phyloP scores from a whole-genome alignment of 2,329 filamentous ascomycete species.

The Epicoccum sorghinum region DNA sequence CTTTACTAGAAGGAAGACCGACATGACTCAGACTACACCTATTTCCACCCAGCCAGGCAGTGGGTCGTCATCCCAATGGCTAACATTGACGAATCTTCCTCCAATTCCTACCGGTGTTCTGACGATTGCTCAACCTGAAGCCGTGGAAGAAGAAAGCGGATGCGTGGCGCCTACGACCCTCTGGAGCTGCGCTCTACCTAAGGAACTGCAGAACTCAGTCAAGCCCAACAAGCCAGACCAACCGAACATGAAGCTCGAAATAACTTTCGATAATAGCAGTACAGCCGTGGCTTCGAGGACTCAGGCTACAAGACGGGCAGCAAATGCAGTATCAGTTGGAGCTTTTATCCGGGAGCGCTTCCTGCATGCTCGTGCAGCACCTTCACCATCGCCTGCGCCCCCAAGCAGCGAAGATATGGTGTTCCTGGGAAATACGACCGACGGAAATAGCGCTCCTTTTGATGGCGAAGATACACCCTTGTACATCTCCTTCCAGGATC shows the following conservation, averaged over 20 bases:
- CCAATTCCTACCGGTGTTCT: conserved; percentile 84
- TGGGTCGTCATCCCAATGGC: conserved; percentile 61
- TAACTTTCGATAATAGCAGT: conserved; percentile 65
- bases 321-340: conserved; percentile 57
- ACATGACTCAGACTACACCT: conserved; percentile 27
- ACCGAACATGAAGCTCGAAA: conserved; percentile 81
- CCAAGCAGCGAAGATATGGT: conserved; percentile 72
- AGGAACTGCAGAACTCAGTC: conserved; percentile 72
- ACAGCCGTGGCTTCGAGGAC: conserved; percentile 40
- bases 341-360: conserved; percentile 41
- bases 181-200: conserved; percentile 87
- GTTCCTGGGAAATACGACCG: conserved; percentile 87
- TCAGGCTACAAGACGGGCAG: conserved; percentile 60
- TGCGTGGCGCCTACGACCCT: conserved; percentile 76
- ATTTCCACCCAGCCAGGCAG: conserved; percentile 20
- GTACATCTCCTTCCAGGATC: conserved; percentile 74
- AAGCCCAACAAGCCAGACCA: conserved; percentile 69
- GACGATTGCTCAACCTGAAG: conserved; percentile 76
- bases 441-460: conserved; percentile 72
- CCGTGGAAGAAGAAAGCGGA: conserved; percentile 65
- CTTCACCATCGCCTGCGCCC: conserved; percentile 60
- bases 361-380: conserved; percentile 34
- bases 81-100: conserved; percentile 85
- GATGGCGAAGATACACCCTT: conserved; percentile 88
- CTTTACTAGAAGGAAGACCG: conserved; percentile 48